Evolutionary conservation across 2,329 filamentous ascomycete genomes (phyloP).

Genomic region (Cladosporium sp.): DNA sequence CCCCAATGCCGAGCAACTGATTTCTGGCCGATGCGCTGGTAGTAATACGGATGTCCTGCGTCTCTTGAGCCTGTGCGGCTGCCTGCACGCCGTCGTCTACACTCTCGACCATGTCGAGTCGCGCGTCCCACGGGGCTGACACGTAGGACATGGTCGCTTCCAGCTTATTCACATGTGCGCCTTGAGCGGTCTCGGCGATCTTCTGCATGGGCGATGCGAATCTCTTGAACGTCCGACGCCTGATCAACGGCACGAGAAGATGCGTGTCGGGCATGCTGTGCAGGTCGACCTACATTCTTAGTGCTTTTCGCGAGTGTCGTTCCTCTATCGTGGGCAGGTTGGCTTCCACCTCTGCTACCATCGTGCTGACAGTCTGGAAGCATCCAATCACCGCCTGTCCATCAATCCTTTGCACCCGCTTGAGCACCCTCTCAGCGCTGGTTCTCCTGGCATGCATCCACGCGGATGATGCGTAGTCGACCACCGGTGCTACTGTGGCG

Average conservation of each 20-base stretch:
- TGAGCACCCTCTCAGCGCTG: not conserved
- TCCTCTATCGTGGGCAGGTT: not conserved
- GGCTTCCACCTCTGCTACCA: constrained; percentile 1
- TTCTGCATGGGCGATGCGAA: not conserved
- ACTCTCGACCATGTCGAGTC: not conserved
- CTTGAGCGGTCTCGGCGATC: not conserved
- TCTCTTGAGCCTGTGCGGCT: not conserved
- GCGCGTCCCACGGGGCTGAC: constrained; percentile 5
- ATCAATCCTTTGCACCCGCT: constrained; percentile 2
- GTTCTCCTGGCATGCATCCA: not conserved
- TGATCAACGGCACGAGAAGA: not conserved
- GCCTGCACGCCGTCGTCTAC: not conserved
- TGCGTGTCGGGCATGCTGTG: not conserved
- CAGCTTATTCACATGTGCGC: not conserved
- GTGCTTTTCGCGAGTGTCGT: not conserved
- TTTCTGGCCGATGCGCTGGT: constrained; percentile 14
- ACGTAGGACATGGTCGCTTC: not conserved
- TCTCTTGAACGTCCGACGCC: not conserved
- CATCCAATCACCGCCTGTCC: not conserved
- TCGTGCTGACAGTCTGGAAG: not conserved
- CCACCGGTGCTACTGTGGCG: constrained; percentile 3
- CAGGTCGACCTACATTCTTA: not conserved
- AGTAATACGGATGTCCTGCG: constrained; percentile 2
- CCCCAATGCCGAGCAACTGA: not conserved
- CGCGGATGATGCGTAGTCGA: constrained; percentile 9